Conservation (phyloP, 163 green algal species). For the Chloromonas sp. region DNA sequence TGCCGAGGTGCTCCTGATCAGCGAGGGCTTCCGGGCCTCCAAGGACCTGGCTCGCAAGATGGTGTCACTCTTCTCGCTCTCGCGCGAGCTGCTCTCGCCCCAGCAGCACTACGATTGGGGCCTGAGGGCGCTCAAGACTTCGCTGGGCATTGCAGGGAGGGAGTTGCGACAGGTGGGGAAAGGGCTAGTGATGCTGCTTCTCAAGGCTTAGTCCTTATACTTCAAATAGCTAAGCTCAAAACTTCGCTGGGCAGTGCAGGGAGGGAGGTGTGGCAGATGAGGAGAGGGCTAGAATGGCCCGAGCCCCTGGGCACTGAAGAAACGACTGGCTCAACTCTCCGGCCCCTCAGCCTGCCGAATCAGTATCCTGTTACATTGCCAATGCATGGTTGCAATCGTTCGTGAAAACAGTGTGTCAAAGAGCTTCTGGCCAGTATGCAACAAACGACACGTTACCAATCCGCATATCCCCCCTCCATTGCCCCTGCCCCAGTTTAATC, state of each 20-base stretch:
- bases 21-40: conserved; percentile 57
- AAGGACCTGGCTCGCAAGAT: conserved; percentile 52
- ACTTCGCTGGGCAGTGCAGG: conserved; percentile 56
- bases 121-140: conserved; percentile 69
- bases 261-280: conserved; percentile 47
- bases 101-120: conserved; percentile 86
- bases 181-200: no score
- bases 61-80: conserved; percentile 62
- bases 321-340: no score
- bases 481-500: no score
- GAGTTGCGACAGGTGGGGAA: conserved; percentile 46
- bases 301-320: no score
- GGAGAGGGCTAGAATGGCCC: neutral
- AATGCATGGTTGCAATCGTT: no score
- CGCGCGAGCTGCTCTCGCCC: conserved; percentile 57
- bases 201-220: no score
- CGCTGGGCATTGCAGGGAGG: conserved; percentile 51
- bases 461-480: no score
- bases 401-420: no score
- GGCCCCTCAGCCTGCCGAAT: no score
- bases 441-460: no score
- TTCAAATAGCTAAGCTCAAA: conserved; percentile 40
- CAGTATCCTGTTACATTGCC: no score
- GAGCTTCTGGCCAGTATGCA: no score
- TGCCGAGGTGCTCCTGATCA: conserved; percentile 64